Base-by-base conservation (phyloP, 1,139 yeast genomes). In the Keqinozyma sinolaborantium region DNA sequence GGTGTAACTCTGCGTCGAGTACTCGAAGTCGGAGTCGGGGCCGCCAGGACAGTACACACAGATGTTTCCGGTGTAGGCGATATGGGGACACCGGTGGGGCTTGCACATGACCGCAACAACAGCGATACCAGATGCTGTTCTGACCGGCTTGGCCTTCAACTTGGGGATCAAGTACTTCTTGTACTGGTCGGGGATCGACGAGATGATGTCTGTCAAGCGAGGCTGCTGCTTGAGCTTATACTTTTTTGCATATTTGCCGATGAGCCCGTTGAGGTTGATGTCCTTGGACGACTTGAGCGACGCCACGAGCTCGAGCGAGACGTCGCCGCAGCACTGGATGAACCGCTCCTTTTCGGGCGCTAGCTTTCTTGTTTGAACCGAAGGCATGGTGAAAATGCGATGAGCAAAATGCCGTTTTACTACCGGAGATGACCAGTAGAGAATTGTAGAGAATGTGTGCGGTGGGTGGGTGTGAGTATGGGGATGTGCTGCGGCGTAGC, bases 31-130 rank as follows among this genome's bases (percentile, higher is more conserved):
- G 1, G 95, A 83, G 57, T 92, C 99, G 2, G 99, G 99, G 1
- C 99, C 99, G 38, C 99, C 99, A 4, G 99, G 99, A 64, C 99
- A 92, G 56, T 92, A 92, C 11, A 92, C 98, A 69, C 99, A 92
- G 41, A 92, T 92, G 52, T 92, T 92, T 39, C 99, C 99, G 0
- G 99, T 92, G 57, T 92, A 94, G 20, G 98, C 97, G 51, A 92
- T 94, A 58, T 92, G 99, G 20, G 99, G 99, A 63, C 99, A 92
- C 64, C 99, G 75, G 59, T 92, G 98, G 3, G 98, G 98, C 58
- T 92, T 94, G 65, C 97, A 92, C 97, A 94, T 92, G 23, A 94
- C 97, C 0, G 98, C 98, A 30, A 92, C 98, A 14, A 92, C 98
- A 5, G 98, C 98, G 38, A 92, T 94, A 51, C 92, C 99, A 8